These are phyloP conservation scores for Rhodotorula babjevae DNA, from an alignment of 768 basidiomycete species.

Conservation along the genomic window DNA sequence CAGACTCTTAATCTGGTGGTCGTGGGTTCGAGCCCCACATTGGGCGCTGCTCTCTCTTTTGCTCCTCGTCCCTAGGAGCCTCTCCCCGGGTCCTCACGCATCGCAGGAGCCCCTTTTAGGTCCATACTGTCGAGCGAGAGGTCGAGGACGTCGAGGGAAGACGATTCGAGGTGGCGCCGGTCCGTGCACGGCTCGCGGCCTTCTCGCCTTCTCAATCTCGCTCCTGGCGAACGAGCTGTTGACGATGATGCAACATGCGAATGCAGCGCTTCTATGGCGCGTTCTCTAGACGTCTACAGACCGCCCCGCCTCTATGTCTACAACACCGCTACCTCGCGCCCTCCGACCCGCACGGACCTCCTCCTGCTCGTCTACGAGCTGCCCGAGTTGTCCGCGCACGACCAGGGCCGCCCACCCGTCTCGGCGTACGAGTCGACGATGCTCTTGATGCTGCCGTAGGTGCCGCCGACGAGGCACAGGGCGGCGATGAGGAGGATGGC, in stretches of 20 bases:
- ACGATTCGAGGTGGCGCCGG: too few species aligned
- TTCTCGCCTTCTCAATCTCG: too few species aligned
- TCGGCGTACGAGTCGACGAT: constrained; percentile 17
- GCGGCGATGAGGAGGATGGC: constrained; percentile 22
- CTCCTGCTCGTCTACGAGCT: constrained; percentile 19
- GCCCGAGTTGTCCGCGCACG: constrained; percentile 42
- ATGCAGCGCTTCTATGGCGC: too few species aligned
- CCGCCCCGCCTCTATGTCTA: constrained; percentile 36
- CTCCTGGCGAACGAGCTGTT: too few species aligned
- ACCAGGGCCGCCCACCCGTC: constrained; percentile 11
- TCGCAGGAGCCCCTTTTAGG: too few species aligned
- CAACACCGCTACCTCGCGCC: constrained; percentile 2
- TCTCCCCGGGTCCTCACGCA: too few species aligned
- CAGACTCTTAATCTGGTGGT: constrained; percentile 1
- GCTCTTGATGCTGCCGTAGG: constrained; percentile 14
- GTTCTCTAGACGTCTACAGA: too few species aligned
- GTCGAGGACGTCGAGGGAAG: too few species aligned
- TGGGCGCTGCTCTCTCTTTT: not conserved
- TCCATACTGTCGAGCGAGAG: too few species aligned
- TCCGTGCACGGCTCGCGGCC: too few species aligned
- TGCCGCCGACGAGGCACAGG: constrained; percentile 28
- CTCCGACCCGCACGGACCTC: too few species aligned
- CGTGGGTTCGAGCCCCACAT: not conserved
- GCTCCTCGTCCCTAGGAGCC: not conserved
- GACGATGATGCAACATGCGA: too few species aligned